These are phyloP conservation scores for Coemansia sp. DNA, from an alignment of 192 early-diverging fungal species.

Conservation along the genomic window DNA sequence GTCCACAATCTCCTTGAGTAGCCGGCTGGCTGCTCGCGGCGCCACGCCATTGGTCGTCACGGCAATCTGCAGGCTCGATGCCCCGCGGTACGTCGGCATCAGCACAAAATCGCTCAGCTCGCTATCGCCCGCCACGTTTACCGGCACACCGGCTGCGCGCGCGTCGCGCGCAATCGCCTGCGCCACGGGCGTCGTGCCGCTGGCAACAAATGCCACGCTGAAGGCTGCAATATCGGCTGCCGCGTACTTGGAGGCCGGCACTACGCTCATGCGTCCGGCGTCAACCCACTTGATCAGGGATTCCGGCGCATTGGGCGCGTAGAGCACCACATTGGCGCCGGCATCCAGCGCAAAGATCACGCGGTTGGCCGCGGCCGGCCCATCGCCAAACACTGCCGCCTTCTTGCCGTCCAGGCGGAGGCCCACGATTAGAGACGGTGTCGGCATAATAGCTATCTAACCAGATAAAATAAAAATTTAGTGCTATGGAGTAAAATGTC, in stretches of 20 bases:
- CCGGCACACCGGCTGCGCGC: conserved; percentile 59
- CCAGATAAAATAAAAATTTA: background rate
- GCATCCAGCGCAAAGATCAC: conserved; percentile 68
- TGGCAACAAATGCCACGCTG: conserved; percentile 41
- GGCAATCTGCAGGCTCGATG: conserved; percentile 66
- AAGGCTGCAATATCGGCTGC: conserved; percentile 21
- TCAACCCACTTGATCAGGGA: conserved; percentile 44
- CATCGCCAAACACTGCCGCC: conserved; percentile 65
- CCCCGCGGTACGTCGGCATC: conserved; percentile 67
- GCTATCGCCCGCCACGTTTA: conserved; percentile 72
- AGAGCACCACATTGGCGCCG: conserved; percentile 60
- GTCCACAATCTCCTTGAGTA: conserved; percentile 60
- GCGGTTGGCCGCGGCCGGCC: conserved; percentile 60
- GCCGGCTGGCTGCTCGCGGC: conserved; percentile 60
- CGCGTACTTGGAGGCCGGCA: conserved; percentile 5
- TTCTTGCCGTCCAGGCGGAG: conserved; percentile 35
- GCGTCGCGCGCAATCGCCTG: conserved; percentile 33
- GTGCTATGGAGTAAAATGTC: too few species aligned
- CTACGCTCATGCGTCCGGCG: conserved; percentile 16
- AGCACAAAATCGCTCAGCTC: conserved; percentile 80
- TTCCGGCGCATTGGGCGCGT: conserved; percentile 23
- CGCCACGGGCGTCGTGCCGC: conserved; percentile 34
- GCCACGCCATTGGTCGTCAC: conserved; percentile 75
- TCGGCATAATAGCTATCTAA: background rate
- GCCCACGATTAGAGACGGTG: conserved; percentile 42